Base-by-base conservation (phyloP, 768 basidiomycete genomes). In the Leccinellum luteum region DNA sequence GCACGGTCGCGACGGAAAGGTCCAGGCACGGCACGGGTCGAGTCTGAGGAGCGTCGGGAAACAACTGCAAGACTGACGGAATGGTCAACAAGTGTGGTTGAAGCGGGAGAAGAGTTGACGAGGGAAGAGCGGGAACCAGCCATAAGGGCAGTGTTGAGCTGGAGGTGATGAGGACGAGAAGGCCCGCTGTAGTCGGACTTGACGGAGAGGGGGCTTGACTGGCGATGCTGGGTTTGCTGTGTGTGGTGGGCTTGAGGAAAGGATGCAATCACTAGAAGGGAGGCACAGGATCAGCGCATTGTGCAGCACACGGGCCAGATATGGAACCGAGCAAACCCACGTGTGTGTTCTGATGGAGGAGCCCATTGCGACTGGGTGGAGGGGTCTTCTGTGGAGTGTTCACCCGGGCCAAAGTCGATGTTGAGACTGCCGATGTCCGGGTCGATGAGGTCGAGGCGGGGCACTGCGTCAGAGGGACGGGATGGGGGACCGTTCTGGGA, bases 1-100 rank as follows among this genome's bases (percentile, higher is more conserved):
- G 74, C 67, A 54, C 85, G 84, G 62, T 89, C 85, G 48, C 85
- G 81, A 55, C 84, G 83, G 59, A 81, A 76, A 3, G 71, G 60
- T 32, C 77, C 79, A 25, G 87, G 85, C 48, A 85, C 75, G 3
- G 85, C 85, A 57, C 83, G 81, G 23, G 80, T 63, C 9, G 90
- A 89, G 60, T 93, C 91, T 6, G 85, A 84, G 4, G 89, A 92
- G 57, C 85, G 81, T 48, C 90, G 75, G 28, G 76, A 71, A 12
- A 74, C 56, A 27, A 54, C 62, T 28, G 66, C 56, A 27, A 51
- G 32, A 25, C 64, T 56, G 32, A 65, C 45, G 28, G 67, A 55
- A 31, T 69, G 70, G 47, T 82, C 79, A 41, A 74, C 68, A 30
- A 74, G 54, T 48, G 73, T 73, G 25, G 77, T 74, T 31, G 79